Conservation (phyloP, 1,284 basidiomycete genomes). For the Hemileia vastatrix region DNA sequence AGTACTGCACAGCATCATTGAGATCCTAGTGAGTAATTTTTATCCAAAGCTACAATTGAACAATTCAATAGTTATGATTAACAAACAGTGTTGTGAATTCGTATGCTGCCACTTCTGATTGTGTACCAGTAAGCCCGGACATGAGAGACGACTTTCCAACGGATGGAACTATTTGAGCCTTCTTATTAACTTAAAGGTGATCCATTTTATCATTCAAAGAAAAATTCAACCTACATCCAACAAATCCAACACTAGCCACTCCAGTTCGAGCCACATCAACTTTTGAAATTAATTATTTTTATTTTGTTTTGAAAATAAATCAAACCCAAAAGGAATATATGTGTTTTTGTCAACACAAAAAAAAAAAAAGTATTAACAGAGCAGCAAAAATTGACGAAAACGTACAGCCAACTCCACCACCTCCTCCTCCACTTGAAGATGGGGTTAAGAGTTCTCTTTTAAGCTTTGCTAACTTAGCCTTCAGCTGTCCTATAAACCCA, state of each 20-base stretch:
- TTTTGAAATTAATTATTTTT: background rate
- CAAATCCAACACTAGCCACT: constrained; percentile 84
- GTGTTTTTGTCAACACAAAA: no score
- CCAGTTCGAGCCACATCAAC: constrained; percentile 98
- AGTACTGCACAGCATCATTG: constrained; percentile 23
- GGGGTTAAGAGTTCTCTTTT: constrained; percentile 84
- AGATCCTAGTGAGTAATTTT: constrained; percentile 45
- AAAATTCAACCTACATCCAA: constrained; percentile 52
- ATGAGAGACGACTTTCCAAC: constrained; percentile 78
- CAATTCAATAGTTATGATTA: constrained; percentile 23
- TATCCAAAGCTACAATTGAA: constrained; percentile 45
- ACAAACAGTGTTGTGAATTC: constrained; percentile 71
- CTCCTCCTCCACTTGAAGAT: constrained; percentile 67
- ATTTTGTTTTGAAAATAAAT: constrained; percentile 4
- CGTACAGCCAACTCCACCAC: constrained; percentile 60
- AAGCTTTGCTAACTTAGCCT: constrained; percentile 92
- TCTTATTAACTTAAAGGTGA: constrained; percentile 3
- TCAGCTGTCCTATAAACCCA: constrained; percentile 39
- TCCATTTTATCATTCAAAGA: constrained; percentile 61
- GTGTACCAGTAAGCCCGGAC: constrained; percentile 95
- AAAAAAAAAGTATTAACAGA: no score
- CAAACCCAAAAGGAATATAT: no score
- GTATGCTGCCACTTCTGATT: constrained; percentile 94
- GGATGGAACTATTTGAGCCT: constrained; percentile 45
- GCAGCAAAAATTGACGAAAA: no score